These are phyloP conservation scores for Lumnitzera littorea DNA, from an alignment of 345 rosid species.

Conservation along the genomic window DNA sequence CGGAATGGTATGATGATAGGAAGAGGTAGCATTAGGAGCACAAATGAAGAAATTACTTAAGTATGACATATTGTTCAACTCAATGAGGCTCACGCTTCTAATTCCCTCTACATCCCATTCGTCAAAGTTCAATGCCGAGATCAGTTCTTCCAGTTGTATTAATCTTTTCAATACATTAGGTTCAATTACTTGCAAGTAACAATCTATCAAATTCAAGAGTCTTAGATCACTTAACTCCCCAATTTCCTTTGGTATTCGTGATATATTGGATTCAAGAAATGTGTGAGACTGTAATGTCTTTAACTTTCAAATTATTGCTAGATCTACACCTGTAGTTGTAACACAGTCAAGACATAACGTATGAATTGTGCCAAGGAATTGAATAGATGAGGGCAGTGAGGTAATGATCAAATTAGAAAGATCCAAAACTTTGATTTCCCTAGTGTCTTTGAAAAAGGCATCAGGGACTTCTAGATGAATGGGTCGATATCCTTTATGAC, in stretches of 20 bases:
- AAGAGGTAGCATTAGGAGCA: slow-evolving; percentile 1
- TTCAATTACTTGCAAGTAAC: slow-evolving; percentile 13
- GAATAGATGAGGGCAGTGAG: slow-evolving; percentile 5
- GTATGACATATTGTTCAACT: slow-evolving; percentile 12
- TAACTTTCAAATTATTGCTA: slow-evolving; percentile 3
- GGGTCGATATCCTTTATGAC: fast-evolving
- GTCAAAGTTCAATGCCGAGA: slow-evolving; percentile 6
- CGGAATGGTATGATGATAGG: background rate
- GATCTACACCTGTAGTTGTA: background rate
- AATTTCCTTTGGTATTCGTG: slow-evolving; percentile 16
- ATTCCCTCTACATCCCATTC: slow-evolving; percentile 7
- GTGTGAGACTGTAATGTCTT: slow-evolving; percentile 14
- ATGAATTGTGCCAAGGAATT: slow-evolving; percentile 1
- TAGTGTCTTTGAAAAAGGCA: slow-evolving; percentile 7
- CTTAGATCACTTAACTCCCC: slow-evolving; percentile 10
- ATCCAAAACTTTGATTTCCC: slow-evolving; percentile 16
- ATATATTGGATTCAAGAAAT: slow-evolving; percentile 6
- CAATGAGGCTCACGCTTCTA: slow-evolving; percentile 13
- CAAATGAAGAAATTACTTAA: slow-evolving; percentile 7
- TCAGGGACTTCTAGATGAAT: background rate
- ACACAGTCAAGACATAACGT: slow-evolving; percentile 13
- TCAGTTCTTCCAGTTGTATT: slow-evolving; percentile 21
- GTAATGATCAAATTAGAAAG: background rate
- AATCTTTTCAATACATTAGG: slow-evolving; percentile 8
- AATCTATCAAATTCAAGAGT: slow-evolving; percentile 7